These are phyloP conservation scores for Yamadazyma phyllophila DNA, from an alignment of 805 yeast genomes.

Conservation along the genomic window DNA sequence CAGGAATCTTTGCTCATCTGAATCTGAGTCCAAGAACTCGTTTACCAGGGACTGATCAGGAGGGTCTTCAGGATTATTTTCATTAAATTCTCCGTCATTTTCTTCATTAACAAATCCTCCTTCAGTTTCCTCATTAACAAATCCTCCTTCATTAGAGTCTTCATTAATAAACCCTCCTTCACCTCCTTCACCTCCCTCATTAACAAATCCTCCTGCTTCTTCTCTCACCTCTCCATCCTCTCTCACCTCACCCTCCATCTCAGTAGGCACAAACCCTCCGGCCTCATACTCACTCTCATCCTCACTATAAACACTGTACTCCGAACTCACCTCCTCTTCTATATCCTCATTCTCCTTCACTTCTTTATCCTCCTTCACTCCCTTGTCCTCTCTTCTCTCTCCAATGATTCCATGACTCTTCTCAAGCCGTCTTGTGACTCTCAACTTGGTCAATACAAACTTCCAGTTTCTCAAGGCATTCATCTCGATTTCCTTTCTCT, in stretches of 20 bases:
- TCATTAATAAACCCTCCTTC: not conserved
- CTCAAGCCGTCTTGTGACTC: slow-evolving; percentile 47
- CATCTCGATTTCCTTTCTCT: slow-evolving; percentile 42
- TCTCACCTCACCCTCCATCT: slow-evolving; percentile 1
- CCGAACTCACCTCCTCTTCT: slow-evolving; percentile 4
- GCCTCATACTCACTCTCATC: slow-evolving; percentile 10
- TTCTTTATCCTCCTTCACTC: not conserved
- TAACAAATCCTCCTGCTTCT: not conserved
- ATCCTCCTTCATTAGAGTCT: not conserved
- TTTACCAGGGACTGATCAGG: too few species aligned
- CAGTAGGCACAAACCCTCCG: slow-evolving; percentile 15
- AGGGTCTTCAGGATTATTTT: too few species aligned
- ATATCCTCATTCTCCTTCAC: slow-evolving; percentile 1
- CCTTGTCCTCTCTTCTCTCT: slow-evolving; percentile 8
- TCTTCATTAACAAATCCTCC: too few species aligned
- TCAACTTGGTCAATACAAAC: slow-evolving; percentile 47
- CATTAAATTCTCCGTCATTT: too few species aligned
- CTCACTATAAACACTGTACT: slow-evolving; percentile 10
- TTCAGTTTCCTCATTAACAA: too few species aligned
- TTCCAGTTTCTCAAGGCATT: slow-evolving; percentile 56
- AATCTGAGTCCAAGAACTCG: too few species aligned
- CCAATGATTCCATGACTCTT: slow-evolving; percentile 46
- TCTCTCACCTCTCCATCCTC: not conserved
- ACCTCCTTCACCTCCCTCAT: not conserved
- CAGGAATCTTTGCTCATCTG: too few species aligned